A percentile compares a stretch with the other conserved stretches of the same genome.
Evolutionary conservation across 192 early-diverging fungal species (phyloP).

Genomic region (Helicostylum pulchrum): DNA sequence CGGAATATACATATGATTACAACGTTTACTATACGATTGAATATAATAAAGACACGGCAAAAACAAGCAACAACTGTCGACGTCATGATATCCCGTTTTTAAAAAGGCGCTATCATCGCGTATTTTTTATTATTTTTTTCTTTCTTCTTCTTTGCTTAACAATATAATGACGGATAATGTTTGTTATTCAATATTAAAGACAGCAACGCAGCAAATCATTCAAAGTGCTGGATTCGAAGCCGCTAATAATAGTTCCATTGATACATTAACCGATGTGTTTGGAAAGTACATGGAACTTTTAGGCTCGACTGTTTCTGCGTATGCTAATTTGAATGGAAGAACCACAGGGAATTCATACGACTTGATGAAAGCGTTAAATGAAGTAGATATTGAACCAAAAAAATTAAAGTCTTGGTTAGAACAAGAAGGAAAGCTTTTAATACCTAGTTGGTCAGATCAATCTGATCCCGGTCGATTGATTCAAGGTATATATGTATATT

Average conservation of each 20-base stretch:
- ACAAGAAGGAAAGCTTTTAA: conserved; percentile 38
- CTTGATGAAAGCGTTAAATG: conserved; percentile 39
- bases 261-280: conserved; percentile 51
- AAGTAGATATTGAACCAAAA: conserved; percentile 40
- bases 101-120: too few relatives aligned
- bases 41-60: too few relatives aligned
- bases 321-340: conserved; percentile 47
- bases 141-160: too few relatives aligned
- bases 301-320: conserved; percentile 42
- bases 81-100: too few relatives aligned
- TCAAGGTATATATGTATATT: conserved; percentile 31
- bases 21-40: too few relatives aligned
- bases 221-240: conserved; percentile 56
- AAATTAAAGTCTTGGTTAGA: conserved; percentile 45
- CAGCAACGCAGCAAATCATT: conserved; percentile 47
- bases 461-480: conserved; percentile 46
- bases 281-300: conserved; percentile 45
- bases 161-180: conserved; percentile 39
- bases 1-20: too few relatives aligned
- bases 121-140: too few relatives aligned
- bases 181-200: conserved; percentile 47
- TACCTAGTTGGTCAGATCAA: conserved; percentile 41
- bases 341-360: conserved; percentile 42
- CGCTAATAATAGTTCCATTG: conserved; percentile 36
- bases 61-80: too few relatives aligned